These are phyloP conservation scores for Musa itinerans DNA, from an alignment of 176 grass and related monocot species.

Conservation along the genomic window DNA sequence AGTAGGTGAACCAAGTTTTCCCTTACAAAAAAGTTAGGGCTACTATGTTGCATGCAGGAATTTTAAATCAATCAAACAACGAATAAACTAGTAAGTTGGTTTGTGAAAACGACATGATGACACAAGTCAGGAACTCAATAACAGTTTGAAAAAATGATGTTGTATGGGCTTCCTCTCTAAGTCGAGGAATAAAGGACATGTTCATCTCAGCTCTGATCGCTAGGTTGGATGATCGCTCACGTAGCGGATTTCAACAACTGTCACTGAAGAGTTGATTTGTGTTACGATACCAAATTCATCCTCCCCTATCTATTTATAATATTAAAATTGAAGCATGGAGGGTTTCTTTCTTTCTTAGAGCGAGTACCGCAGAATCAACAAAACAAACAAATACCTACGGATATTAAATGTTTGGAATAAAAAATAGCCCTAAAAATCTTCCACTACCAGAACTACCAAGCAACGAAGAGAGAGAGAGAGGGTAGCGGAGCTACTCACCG, in stretches of 20 bases:
- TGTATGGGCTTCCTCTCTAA: background rate
- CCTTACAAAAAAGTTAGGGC: background rate
- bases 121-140: background rate
- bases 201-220: too few species aligned
- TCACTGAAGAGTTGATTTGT: background rate
- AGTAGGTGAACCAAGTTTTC: background rate
- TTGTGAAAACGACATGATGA: background rate
- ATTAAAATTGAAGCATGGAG: too few species aligned
- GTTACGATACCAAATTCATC: too few species aligned
- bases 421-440: background rate
- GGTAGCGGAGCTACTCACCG: conserved; percentile 32
- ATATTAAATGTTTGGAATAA: background rate
- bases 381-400: background rate
- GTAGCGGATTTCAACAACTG: too few species aligned
- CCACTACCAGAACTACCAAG: background rate
- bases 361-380: too few species aligned
- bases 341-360: too few species aligned
- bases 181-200: background rate
- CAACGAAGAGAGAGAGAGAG: background rate
- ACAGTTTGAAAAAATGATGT: too few species aligned
- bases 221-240: too few species aligned
- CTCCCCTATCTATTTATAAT: too few species aligned
- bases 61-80: background rate
- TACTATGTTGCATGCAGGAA: background rate
- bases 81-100: background rate